Evolutionary conservation across 768 basidiomycete species (phyloP).

Genomic region (Daedaleopsis nitida): DNA sequence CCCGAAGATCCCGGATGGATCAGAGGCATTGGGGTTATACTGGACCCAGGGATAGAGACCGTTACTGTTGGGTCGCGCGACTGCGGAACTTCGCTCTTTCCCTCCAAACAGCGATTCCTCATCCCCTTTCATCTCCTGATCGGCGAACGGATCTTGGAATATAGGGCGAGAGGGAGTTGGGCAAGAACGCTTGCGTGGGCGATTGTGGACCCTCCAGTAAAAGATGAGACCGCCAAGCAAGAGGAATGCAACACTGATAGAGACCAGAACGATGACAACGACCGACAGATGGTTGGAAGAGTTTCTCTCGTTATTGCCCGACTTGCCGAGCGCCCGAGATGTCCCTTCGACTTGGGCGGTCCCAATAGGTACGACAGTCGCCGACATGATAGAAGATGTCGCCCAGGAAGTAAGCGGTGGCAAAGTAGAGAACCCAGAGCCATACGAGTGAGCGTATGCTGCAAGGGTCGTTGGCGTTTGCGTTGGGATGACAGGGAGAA

Average conservation of each 20-base stretch:
- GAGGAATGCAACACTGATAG: conserved; percentile 51
- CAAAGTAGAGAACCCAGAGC: conserved; percentile 23
- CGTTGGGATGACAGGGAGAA: conserved; percentile 24
- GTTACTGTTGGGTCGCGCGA: conserved; percentile 38
- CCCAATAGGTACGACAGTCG: background rate
- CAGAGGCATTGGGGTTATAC: conserved; percentile 32
- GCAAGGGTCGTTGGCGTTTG: conserved; percentile 12
- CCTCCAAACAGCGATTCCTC: conserved; percentile 81
- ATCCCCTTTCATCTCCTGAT: conserved; percentile 45
- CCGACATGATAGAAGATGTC: background rate
- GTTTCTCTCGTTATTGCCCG: conserved; percentile 8
- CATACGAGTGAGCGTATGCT: background rate
- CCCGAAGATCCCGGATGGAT: conserved; percentile 18
- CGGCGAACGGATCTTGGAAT: conserved; percentile 55
- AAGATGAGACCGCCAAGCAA: conserved; percentile 51
- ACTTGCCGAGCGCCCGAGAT: conserved; percentile 18
- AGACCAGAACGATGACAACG: conserved; percentile 53
- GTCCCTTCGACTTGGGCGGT: background rate
- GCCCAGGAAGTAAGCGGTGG: conserved; percentile 21
- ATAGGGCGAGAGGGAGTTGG: conserved; percentile 79
- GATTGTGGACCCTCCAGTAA: conserved; percentile 47
- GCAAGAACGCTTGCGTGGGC: conserved; percentile 52
- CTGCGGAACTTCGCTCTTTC: conserved; percentile 54
- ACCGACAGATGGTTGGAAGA: conserved; percentile 44
- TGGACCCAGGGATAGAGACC: conserved; percentile 51